Evolutionary conservation across 2,329 filamentous ascomycete genomes (phyloP).

Genomic region (Alternaria metachromatica): DNA sequence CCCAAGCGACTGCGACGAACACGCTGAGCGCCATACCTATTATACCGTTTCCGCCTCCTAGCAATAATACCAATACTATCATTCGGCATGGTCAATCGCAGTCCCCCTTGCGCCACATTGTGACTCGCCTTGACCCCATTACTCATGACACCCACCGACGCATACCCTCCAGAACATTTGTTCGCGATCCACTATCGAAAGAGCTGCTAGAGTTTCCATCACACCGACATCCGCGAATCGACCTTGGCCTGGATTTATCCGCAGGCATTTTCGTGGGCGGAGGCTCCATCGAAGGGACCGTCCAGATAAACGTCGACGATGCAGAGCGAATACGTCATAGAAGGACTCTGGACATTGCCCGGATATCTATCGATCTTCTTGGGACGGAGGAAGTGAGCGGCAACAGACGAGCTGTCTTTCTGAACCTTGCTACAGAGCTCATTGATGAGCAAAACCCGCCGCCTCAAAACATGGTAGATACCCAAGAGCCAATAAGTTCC

Average conservation of each 20-base stretch:
- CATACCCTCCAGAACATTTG: slow-evolving; percentile 57
- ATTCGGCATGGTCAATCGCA: slow-evolving; percentile 54
- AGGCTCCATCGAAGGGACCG: slow-evolving; percentile 60
- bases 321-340: slow-evolving; percentile 53
- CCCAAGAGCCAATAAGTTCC: slow-evolving; percentile 46
- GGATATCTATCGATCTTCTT: slow-evolving; percentile 59
- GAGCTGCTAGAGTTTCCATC: slow-evolving; percentile 59
- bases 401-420: slow-evolving; percentile 56
- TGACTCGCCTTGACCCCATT: slow-evolving; percentile 51
- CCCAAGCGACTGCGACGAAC: slow-evolving; percentile 22
- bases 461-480: slow-evolving; percentile 58
- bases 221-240: slow-evolving; percentile 57
- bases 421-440: slow-evolving; percentile 60
- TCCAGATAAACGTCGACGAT: slow-evolving; percentile 57
- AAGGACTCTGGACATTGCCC: slow-evolving; percentile 55
- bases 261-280: slow-evolving; percentile 63
- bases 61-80: slow-evolving; percentile 45
- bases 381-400: slow-evolving; percentile 60
- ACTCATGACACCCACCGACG: slow-evolving; percentile 52
- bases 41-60: slow-evolving; percentile 33
- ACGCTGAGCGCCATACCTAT: slow-evolving; percentile 12
- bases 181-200: slow-evolving; percentile 54
- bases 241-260: slow-evolving; percentile 57
- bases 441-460: slow-evolving; percentile 59
- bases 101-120: slow-evolving; percentile 57